A percentile compares a stretch with the other conserved stretches of the same genome.
Evolutionary conservation across 169 alveolate species (phyloP).

Genomic region (Plasmodium gonderi): DNA sequence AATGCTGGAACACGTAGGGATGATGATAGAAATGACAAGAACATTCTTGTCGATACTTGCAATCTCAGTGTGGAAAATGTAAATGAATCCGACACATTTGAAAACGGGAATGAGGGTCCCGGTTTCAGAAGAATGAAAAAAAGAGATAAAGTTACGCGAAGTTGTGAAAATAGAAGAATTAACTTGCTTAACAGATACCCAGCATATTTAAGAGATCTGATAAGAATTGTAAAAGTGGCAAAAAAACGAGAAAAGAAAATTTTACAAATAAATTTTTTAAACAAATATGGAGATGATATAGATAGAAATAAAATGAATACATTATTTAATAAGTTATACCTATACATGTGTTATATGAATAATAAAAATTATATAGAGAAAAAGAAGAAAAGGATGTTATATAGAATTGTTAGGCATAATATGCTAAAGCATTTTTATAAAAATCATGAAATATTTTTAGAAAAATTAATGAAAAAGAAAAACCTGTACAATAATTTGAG

Average conservation of each 20-base stretch:
- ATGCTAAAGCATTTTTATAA: conserved; percentile 51
- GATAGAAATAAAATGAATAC: conserved; percentile 25
- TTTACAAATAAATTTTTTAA: conserved; percentile 32
- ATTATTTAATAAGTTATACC: conserved; percentile 29
- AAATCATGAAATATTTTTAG: conserved; percentile 42
- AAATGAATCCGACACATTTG: not conserved
- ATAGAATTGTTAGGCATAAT: conserved; percentile 61
- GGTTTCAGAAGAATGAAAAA: not conserved
- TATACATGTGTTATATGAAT: conserved; percentile 20
- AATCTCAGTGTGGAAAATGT: not conserved
- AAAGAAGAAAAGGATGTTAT: conserved; percentile 41
- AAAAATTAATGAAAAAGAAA: conserved; percentile 42
- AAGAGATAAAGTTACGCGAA: not conserved
- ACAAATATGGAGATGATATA: conserved; percentile 15
- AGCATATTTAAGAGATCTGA: conserved; percentile 51
- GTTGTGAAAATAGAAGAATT: conserved; percentile 38
- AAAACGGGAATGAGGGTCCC: not conserved
- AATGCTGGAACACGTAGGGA: not conserved
- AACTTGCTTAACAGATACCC: conserved; percentile 59
- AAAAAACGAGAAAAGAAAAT: conserved; percentile 53
- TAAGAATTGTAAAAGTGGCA: conserved; percentile 44
- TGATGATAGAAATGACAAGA: not conserved
- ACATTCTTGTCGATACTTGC: not conserved
- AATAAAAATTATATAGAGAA: conserved; percentile 32
- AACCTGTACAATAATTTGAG: conserved; percentile 10